Evolutionary conservation across 257 asterid genomes (phyloP), one percentile per base, ranked within the genome.

Genomic region (Gentiana dahurica): DNA sequence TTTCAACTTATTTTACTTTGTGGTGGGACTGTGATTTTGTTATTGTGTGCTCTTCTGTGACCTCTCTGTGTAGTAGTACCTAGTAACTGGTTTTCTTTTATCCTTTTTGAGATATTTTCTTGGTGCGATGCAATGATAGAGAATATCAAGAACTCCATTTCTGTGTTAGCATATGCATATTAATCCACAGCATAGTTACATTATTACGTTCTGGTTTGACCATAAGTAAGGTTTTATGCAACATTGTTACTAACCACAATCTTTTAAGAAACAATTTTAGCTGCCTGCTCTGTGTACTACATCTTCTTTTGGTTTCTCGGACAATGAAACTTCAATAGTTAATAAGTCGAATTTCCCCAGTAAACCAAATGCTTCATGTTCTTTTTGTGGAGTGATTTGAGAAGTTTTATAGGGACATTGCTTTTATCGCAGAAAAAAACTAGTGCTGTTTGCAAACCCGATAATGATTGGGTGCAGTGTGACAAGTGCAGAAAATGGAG

Each of bases 401-500:
- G 24, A 24, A 24, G 24, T 44, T 54, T 63, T 44, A 70, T 45
- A 61, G 55, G 57, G 43, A 24, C 58, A 61, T 68, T 54, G 63
- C 51, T 64, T 60, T 51, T 72, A 46, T 38, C 65, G 63, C 77
- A 87, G 95, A 65, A 57, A 55, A 80, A 58, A 66, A 71, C 80
- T 36, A 71, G 57, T 57, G 68, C 80, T 43, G 54, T 59, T 33
- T 63, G 57, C 59, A 84, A 81, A 64, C 91, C 94, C 35, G 95
- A 87, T 68, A 58, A 79, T 44, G 94, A 87, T 38, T 87, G 95
- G 95, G 91, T 87, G 60, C 94, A 81, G 68, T 87, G 95, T 60
- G 79, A 84, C 76, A 81, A 84, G 73, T 87, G 95, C 73, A 76
- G 95, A 63, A 87, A 87, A 67, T 87, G 95, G 95, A 79, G 94